Conservation (phyloP, 2,329 filamentous ascomycete species). For the Colletotrichum tropicicola region DNA sequence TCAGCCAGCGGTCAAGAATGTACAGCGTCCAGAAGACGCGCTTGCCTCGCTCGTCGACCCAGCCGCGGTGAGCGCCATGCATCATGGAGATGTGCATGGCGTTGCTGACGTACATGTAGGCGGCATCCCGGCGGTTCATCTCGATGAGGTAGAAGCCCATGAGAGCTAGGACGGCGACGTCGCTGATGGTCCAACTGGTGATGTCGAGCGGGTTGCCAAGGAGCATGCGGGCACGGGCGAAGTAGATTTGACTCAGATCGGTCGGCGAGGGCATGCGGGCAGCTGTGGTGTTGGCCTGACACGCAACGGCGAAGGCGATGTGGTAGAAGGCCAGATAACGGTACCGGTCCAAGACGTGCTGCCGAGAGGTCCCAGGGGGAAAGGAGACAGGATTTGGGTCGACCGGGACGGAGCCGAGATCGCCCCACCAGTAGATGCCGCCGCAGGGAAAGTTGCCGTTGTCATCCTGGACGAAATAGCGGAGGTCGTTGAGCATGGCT, state of each 20-base stretch:
- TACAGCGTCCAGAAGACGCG: constrained; percentile 63
- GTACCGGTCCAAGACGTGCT: constrained; percentile 34
- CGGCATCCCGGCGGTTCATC: constrained; percentile 57
- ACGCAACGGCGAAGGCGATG: constrained; percentile 52
- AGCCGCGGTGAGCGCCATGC: constrained; percentile 56
- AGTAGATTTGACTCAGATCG: constrained; percentile 52
- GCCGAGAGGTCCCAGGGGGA: constrained; percentile 33
- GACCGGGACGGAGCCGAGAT: constrained; percentile 44
- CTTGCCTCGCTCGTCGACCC: constrained; percentile 52
- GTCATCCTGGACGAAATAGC: constrained; percentile 56
- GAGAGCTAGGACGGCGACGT: constrained; percentile 54
- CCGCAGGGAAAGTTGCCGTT: constrained; percentile 51
- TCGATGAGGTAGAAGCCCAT: constrained; percentile 60
- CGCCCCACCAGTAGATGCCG: constrained; percentile 59
- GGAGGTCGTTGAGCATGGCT: constrained; percentile 48
- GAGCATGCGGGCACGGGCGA: constrained; percentile 51
- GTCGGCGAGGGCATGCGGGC: constrained; percentile 38
- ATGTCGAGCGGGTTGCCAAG: constrained; percentile 58
- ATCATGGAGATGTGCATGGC: constrained; percentile 58
- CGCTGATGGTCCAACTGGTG: constrained; percentile 48
- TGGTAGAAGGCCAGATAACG: constrained; percentile 56
- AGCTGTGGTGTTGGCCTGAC: constrained; percentile 39
- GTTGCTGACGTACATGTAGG: constrained; percentile 55
- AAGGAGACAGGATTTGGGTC: constrained; percentile 33
- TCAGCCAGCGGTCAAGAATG: constrained; percentile 57